phyloP scores from a whole-genome alignment of 2,329 filamentous ascomycete species.

The Trichoderma sp. region DNA sequence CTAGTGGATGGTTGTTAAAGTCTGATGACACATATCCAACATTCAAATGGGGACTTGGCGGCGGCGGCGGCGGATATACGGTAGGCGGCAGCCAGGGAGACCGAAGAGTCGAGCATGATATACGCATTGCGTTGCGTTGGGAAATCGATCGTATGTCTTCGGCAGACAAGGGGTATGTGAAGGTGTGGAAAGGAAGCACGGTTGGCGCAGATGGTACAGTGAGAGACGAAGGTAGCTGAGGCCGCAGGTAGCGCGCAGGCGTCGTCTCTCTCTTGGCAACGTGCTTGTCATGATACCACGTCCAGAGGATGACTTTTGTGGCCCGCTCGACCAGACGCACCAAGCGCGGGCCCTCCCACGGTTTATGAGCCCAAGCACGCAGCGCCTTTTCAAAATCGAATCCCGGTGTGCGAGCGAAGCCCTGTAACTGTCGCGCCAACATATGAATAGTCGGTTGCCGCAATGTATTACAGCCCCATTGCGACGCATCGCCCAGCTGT shows the following conservation, averaged over 20 bases:
- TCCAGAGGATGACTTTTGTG: conserved; percentile 75
- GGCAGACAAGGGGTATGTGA: conserved; percentile 90
- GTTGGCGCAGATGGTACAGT: conserved; percentile 87
- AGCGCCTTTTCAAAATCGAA: conserved; percentile 49
- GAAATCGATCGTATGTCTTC: conserved; percentile 93
- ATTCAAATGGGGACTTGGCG: conserved; percentile 81
- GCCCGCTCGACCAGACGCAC: conserved; percentile 84
- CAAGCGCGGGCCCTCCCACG: conserved; percentile 87
- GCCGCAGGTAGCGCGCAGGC: conserved; percentile 65
- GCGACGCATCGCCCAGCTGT: conserved; percentile 82
- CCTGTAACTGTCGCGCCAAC: conserved; percentile 52
- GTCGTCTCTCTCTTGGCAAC: conserved; percentile 62
- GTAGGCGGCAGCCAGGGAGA: conserved; percentile 82
- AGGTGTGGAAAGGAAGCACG: conserved; percentile 95
- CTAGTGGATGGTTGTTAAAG: conserved; percentile 97
- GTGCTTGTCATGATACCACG: conserved; percentile 86
- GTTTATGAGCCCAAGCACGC: conserved; percentile 68
- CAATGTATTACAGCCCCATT: conserved; percentile 79
- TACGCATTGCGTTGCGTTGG: conserved; percentile 89
- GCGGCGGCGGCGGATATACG: conserved; percentile 82
- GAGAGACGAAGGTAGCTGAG: conserved; percentile 72
- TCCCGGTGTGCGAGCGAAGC: conserved; percentile 44
- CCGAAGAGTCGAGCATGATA: conserved; percentile 85
- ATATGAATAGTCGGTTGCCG: conserved; percentile 57
- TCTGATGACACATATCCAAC: conserved; percentile 97